phyloP scores from a whole-genome alignment of 495 filamentous ascomycete species.

The Penicillium ochrochloron region DNA sequence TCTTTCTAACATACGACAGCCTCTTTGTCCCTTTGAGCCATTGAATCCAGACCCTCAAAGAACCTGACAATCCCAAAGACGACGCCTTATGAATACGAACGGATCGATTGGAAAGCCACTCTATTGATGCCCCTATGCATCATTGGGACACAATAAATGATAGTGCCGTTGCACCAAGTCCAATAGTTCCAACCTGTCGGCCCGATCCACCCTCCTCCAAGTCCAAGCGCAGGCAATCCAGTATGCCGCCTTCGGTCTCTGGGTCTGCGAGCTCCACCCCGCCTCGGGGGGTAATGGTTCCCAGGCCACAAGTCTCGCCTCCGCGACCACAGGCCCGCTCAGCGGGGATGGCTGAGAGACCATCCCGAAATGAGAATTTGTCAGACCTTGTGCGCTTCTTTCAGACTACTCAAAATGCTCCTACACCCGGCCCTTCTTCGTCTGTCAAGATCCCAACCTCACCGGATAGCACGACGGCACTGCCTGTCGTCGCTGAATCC shows the following conservation, averaged over 20 bases:
- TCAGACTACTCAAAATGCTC: constrained; percentile 37
- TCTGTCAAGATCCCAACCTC: constrained; percentile 7
- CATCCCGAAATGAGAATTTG: constrained; percentile 39
- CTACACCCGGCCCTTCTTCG: constrained; percentile 19
- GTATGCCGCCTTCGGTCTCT: constrained; percentile 36
- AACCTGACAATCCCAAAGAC: background rate
- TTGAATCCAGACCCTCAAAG: background rate
- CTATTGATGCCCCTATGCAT: constrained; percentile 42
- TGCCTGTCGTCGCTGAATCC: constrained; percentile 23
- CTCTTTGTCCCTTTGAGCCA: background rate
- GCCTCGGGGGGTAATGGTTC: constrained; percentile 11
- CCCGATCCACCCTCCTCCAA: constrained; percentile 33
- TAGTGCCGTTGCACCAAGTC: constrained; percentile 46
- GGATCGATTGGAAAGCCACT: constrained; percentile 29
- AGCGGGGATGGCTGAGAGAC: constrained; percentile 30
- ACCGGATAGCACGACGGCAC: constrained; percentile 31
- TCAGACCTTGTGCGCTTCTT: constrained; percentile 47
- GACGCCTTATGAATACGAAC: constrained; percentile 21
- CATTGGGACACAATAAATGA: constrained; percentile 34
- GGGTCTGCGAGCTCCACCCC: constrained; percentile 16
- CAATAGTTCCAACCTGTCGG: constrained; percentile 47
- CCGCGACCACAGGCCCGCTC: constrained; percentile 35
- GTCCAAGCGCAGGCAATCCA: constrained; percentile 33
- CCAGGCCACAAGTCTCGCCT: constrained; percentile 23
- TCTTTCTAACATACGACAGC: constrained; percentile 13